Percentiles rank a stretch among this genome's conserved stretches.
phyloP scores from a whole-genome alignment of 2,329 filamentous ascomycete species.

The Claviceps paspali region DNA sequence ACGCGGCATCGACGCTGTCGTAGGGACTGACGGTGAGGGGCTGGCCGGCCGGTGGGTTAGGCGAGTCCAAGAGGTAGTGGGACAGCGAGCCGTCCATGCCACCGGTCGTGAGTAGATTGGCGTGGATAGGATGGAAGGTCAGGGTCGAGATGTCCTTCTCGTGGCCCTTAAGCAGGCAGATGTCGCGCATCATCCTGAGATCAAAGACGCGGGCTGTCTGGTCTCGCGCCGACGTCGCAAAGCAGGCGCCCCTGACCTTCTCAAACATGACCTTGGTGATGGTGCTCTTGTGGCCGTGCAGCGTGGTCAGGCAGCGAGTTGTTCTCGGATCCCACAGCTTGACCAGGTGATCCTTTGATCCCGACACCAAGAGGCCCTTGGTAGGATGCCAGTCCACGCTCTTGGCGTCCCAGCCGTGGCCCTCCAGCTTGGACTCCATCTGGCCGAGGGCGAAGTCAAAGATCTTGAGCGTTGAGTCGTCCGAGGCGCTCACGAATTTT shows the following conservation, averaged over 20 bases:
- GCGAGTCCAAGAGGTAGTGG: constrained; percentile 93
- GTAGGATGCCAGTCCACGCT: constrained; percentile 94
- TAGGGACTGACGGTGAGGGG: constrained; percentile 65
- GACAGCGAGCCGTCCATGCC: constrained; percentile 79
- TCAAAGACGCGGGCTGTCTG: constrained; percentile 90
- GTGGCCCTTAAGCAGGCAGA: constrained; percentile 81
- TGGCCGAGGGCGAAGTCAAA: constrained; percentile 85
- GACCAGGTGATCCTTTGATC: constrained; percentile 92
- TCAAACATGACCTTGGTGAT: constrained; percentile 90
- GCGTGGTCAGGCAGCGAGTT: constrained; percentile 75
- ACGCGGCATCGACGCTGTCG: constrained; percentile 64
- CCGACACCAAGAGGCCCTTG: constrained; percentile 86
- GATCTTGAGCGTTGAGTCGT: constrained; percentile 86
- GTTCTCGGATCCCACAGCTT: constrained; percentile 98
- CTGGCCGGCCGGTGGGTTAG: constrained; percentile 65
- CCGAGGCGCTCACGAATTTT: constrained; percentile 92
- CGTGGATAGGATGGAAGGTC: constrained; percentile 85
- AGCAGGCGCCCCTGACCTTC: constrained; percentile 63
- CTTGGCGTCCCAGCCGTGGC: constrained; percentile 98
- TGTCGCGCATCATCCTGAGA: constrained; percentile 94
- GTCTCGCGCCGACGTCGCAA: constrained; percentile 86
- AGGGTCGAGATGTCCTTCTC: constrained; percentile 92
- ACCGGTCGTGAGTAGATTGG: constrained; percentile 77
- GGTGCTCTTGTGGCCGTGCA: constrained; percentile 94
- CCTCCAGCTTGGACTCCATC: constrained; percentile 69